Evolutionary conservation across 1,139 yeast species (phyloP), one percentile per base, ranked within the genome.

Genomic region (Komagataea norvegica): DNA sequence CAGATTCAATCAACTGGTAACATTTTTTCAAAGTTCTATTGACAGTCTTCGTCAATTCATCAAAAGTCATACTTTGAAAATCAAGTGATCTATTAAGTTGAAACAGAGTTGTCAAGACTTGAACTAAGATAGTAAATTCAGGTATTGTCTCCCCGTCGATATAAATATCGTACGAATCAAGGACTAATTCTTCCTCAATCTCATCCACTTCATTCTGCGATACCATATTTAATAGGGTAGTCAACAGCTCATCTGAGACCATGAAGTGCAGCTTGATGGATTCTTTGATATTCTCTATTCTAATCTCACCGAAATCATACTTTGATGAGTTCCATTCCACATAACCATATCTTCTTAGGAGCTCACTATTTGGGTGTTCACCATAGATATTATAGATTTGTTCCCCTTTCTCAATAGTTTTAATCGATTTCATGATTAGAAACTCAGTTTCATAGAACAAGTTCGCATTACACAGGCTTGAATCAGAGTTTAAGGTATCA

Each of bases 371-470:
- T 19, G 97, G 94, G 47, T 85, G 80, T 37, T 87, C 93, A 3
- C 96, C 94, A 57, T 91, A 91, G 0, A 89, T 83, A 59, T 89
- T 89, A 62, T 74, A 89, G 4, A 91, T 67, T 55, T 91, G 97
- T 18, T 77, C 79, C 2, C 85, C 89, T 30, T 64, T 62, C 8
- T 60, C 42, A 28, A 91, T 89, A 4, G 65, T 60, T 40, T 70
- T 73, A n/a, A 76, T 74, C 4, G 95, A 74, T 34, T 71, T 69
- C 91, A 91, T 86, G 8, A 76, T 76, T 33, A 88, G 64, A 4
- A 60, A 57, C 1, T 62, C 65, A 0, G 64, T 60, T 25, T 62
- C 66, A 52, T 79, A 76, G 21, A 67, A 68, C 42, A 87, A 63
- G 40, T 77, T 73, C 5, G 96, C 95, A 58, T 91, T 89, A 54